These are phyloP conservation scores for Pythium grandisporangium DNA, from an alignment of 352 stramenopile species.

Conservation along the genomic window DNA sequence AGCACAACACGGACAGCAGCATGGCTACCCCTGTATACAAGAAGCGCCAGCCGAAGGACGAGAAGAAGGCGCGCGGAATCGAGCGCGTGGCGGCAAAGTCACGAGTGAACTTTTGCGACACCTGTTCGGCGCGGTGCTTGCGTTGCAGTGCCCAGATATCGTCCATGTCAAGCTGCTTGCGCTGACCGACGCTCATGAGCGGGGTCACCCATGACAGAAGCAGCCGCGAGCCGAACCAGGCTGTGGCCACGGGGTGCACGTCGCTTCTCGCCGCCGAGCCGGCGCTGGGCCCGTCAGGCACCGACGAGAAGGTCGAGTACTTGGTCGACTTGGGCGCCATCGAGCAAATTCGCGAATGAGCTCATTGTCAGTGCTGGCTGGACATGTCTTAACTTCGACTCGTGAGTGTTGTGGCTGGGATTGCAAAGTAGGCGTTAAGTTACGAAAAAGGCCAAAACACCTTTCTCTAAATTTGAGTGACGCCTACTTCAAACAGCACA, in stretches of 20 bases:
- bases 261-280: no score
- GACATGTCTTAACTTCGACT: no score
- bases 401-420: no score
- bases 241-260: conserved; percentile 1
- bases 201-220: conserved; percentile 42
- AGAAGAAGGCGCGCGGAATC: conserved; percentile 19
- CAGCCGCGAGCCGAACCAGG: conserved; percentile 18
- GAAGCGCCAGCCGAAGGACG: conserved; percentile 21
- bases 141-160: conserved; percentile 41
- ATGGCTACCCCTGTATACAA: conserved; percentile 20
- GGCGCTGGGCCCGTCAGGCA: no score
- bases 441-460: no score
- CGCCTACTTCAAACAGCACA: no score
- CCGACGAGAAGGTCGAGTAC: not conserved
- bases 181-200: conserved; percentile 31
- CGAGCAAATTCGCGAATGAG: not conserved
- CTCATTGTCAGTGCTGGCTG: no score
- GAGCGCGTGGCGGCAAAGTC: conserved; percentile 19
- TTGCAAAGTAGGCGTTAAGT: no score
- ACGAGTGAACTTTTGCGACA: conserved; percentile 12
- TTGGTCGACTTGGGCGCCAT: not conserved
- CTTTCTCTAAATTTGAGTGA: no score
- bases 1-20: conserved; percentile 25
- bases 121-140: conserved; percentile 10
- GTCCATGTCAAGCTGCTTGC: conserved; percentile 24